These are phyloP conservation scores for Globisporangium viniferum DNA, from an alignment of 352 stramenopile genomes.

Conservation along the genomic window DNA sequence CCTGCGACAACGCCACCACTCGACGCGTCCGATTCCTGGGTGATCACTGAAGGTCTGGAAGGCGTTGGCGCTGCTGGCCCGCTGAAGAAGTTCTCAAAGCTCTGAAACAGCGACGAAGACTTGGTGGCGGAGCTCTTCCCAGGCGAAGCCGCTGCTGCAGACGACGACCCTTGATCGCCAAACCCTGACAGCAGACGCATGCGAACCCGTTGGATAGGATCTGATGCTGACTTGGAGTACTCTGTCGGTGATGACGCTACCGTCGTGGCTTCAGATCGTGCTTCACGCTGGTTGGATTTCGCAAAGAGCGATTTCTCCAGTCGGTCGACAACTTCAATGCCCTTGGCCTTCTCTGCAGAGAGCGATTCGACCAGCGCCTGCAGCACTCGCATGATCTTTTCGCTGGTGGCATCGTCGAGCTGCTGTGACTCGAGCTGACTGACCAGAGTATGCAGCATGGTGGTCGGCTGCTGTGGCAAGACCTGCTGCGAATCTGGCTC, in stretches of 20 bases:
- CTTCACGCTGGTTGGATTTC: background rate
- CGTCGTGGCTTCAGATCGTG: slow-evolving; percentile 6
- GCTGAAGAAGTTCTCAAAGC: slow-evolving; percentile 21
- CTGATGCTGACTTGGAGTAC: background rate
- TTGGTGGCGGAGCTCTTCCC: slow-evolving; percentile 10
- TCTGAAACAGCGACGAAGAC: slow-evolving; percentile 11
- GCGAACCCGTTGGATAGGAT: slow-evolving; percentile 3
- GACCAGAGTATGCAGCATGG: slow-evolving; percentile 24
- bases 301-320: slow-evolving; percentile 24
- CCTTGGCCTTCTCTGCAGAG: slow-evolving; percentile 14
- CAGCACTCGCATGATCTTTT: slow-evolving; percentile 28
- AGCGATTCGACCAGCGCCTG: slow-evolving; percentile 24
- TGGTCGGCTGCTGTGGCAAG: background rate
- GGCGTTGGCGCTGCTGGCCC: slow-evolving; percentile 8
- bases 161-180: background rate
- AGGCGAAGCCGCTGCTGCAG: slow-evolving; percentile 1
- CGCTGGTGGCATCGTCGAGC: slow-evolving; percentile 18
- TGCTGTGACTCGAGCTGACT: slow-evolving; percentile 16
- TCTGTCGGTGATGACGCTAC: background rate
- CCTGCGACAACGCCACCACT: background rate
- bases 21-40: background rate
- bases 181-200: slow-evolving; percentile 11
- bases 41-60: background rate
- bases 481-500: background rate
- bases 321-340: slow-evolving; percentile 21